Evolutionary conservation across 179 eudicot species (phyloP).

Genomic region (Heliamphora ciliata): DNA sequence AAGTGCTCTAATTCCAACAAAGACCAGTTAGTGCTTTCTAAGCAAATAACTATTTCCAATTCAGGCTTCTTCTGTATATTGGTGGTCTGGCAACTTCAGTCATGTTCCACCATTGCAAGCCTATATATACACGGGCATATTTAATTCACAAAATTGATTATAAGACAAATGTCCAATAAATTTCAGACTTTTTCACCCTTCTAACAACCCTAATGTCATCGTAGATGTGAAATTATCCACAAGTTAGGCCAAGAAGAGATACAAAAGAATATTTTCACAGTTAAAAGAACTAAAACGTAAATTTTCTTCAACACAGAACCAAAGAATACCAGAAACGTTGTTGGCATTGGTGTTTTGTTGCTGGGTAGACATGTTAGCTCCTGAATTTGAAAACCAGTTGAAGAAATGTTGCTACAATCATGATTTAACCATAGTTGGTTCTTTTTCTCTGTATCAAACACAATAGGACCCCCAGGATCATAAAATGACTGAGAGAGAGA

Average conservation of each 20-base stretch:
- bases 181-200: neutral
- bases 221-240: neutral
- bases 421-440: neutral
- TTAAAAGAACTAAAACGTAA: neutral
- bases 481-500: neutral
- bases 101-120: neutral
- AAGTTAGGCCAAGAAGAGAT: constrained; percentile 8
- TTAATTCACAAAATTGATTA: neutral
- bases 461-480: neutral
- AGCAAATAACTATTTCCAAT: neutral
- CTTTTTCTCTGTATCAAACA: neutral
- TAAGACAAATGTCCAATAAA: neutral
- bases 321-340: constrained; percentile 16
- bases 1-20: neutral
- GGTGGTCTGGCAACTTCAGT: neutral
- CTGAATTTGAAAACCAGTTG: constrained; percentile 12
- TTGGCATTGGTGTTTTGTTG: constrained; percentile 9
- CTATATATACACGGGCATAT: neutral
- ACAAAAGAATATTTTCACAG: neutral
- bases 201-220: neutral
- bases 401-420: neutral
- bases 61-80: neutral
- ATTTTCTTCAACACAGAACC: neutral
- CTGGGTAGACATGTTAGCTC: constrained; percentile 19
- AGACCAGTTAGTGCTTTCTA: neutral